phyloP scores from a whole-genome alignment of 352 stramenopile species.

The Globisporangium recalcitrans region DNA sequence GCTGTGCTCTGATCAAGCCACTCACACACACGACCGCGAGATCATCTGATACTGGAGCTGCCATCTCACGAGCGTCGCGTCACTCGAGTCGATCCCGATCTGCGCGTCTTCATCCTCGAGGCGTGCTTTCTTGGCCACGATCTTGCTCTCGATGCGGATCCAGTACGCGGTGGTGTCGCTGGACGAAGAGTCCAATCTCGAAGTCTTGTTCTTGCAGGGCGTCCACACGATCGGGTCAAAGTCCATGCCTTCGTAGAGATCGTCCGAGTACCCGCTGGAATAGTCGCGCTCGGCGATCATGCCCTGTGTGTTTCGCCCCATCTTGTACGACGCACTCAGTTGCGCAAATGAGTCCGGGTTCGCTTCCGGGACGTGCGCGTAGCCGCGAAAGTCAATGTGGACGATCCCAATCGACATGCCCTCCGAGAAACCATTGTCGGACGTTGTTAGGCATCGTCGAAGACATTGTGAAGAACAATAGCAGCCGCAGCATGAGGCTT shows the following conservation, averaged over 20 bases:
- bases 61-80: slow-evolving; percentile 21
- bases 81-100: slow-evolving; percentile 29
- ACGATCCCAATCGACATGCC: slow-evolving; percentile 31
- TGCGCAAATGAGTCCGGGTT: slow-evolving; percentile 2
- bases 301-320: slow-evolving; percentile 2
- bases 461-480: not conserved
- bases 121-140: slow-evolving; percentile 19
- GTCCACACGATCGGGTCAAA: slow-evolving; percentile 23
- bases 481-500: not conserved
- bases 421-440: slow-evolving; percentile 8
- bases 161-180: slow-evolving; percentile 16
- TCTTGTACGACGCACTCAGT: slow-evolving; percentile 20
- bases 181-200: not conserved
- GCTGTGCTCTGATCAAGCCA: slow-evolving; percentile 16
- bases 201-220: slow-evolving; percentile 11
- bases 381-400: slow-evolving; percentile 32
- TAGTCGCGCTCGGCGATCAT: slow-evolving; percentile 16
- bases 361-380: slow-evolving; percentile 19
- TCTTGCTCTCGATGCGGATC: slow-evolving; percentile 24
- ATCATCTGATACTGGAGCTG: slow-evolving; percentile 26
- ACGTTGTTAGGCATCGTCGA: too few species aligned
- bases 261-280: slow-evolving; percentile 18
- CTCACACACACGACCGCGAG: slow-evolving; percentile 16
- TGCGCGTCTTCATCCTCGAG: slow-evolving; percentile 20
- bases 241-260: slow-evolving; percentile 24